Base-by-base conservation (phyloP, 2,329 filamentous ascomycete species). In the Sordariomycetes sp. region DNA sequence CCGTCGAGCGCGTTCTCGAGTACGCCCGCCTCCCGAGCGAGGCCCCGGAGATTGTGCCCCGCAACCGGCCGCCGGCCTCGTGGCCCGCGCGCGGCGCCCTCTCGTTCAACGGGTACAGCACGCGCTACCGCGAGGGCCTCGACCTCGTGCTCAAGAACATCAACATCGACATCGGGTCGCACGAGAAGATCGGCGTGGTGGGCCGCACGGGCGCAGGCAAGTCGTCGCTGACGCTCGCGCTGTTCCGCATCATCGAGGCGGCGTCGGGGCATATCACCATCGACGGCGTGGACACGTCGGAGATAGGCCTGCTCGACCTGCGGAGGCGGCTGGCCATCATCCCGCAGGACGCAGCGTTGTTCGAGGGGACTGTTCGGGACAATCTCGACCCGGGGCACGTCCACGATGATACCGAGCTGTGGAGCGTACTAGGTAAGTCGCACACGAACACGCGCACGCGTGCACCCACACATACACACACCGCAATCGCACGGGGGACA, bases 141-240 rank as follows among this genome's bases (percentile, higher is more conserved):
- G 92, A 97, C 67, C 79, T 96, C 60, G 93, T 97, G 59, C 79
- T 99, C 64, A 97, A 95, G 78, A 88, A 97, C 68, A 85, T 99
- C 73, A 93, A 83, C 66, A 78, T 99, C 16, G 85, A 90, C 69
- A 96, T 99, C 77, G 95, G 96, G 75, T 87, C 93, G 5, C 90
- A 92, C 68, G 94, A 99, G 77, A 99, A 97, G 80, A 94, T 99
- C 70, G 94, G 94, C 61, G 92, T 99, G 12, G 94, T 99, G 35
- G 94, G 94, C 58, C 88, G 94, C 54, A 99, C 94, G 0, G 94
- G 94, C 58, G 94, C 94, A 35, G 94, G 94, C 68, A 99, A 99
- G 76, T 96, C 90, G 61, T 96, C 91, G 11, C 76, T 99, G 61
- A 97, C 94, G 0, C 79, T 99, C 61, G 87, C 94, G 2, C 78